Evolutionary conservation across 2,329 filamentous ascomycete genomes (phyloP).

Genomic region (Claviceps pazoutovae): DNA sequence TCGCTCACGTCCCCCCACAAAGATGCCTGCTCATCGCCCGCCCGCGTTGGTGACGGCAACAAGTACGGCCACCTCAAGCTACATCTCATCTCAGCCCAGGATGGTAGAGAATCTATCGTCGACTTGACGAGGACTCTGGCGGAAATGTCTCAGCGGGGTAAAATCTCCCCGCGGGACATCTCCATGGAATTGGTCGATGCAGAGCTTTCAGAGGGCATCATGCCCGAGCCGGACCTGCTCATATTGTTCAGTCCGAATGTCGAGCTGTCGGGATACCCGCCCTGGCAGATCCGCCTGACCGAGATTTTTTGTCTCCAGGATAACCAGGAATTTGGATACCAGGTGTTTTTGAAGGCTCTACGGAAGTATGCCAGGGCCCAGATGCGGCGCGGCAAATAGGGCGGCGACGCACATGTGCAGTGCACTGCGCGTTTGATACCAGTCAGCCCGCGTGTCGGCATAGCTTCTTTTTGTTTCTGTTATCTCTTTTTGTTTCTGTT

Average conservation of each 20-base stretch:
- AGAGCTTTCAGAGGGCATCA: constrained; percentile 66
- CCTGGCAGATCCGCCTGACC: constrained; percentile 88
- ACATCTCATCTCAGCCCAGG: constrained; percentile 72
- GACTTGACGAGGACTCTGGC: constrained; percentile 89
- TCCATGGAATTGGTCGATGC: constrained; percentile 76
- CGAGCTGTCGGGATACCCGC: constrained; percentile 80
- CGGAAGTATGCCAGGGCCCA: constrained; percentile 76
- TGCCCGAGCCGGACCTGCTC: constrained; percentile 79
- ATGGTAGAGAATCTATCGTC: constrained; percentile 85
- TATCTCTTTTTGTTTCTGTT: too few relatives aligned
- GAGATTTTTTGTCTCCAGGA: constrained; percentile 78
- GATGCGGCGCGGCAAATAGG: constrained; percentile 64
- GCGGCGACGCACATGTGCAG: background rate
- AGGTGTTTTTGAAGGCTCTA: constrained; percentile 76
- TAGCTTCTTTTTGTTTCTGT: background rate
- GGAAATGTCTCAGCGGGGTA: constrained; percentile 86
- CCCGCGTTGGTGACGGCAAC: constrained; percentile 15
- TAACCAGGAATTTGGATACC: constrained; percentile 78
- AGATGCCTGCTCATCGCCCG: constrained; percentile 20
- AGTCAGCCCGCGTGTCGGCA: background rate
- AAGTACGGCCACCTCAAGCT: constrained; percentile 37
- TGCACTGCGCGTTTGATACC: background rate
- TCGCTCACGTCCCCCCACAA: constrained; percentile 36
- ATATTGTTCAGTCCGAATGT: constrained; percentile 76
- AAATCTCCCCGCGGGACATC: constrained; percentile 70